Evolutionary conservation across 306 rosid genomes (phyloP), one percentile per base, ranked within the genome.

Genomic region (Dalbergia cochinchinensis): DNA sequence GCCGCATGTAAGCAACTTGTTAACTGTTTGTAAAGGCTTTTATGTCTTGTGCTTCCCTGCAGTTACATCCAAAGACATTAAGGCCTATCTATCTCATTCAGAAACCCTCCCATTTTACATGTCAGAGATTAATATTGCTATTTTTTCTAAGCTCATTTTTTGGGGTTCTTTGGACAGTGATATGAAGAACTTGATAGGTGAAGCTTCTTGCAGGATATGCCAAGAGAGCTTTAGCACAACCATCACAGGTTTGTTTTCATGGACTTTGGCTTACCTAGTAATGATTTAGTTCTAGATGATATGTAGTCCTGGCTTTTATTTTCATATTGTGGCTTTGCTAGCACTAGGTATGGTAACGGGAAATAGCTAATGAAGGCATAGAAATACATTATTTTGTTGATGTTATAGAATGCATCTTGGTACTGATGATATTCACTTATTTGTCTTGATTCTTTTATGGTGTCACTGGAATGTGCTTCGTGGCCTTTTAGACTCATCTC

Each of bases 111-210:
- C 34, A 75, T 65, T 12, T 41, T 8, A 41, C 15, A 13, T 64
- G 42, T 50, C 77, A 45, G 64, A 65, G 64, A 44, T 71, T 31
- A 26, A 67, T 73, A 68, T 6, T 70, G 1, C 33, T 31, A 1
- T 0, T 34, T 64, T 51, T 69, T n/a, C n/a, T 53, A 18, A 60
- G 47, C 68, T 78, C 26, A 70, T 64, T 42, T 64, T 26, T n/a
- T 55, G 67, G 51, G 57, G 42, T 41, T 82, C 58, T 83, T 72
- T 81, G 85, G 78, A 55, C 90, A 94, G 95, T 79, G 99, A 94
- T 85, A 90, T 94, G 97, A 94, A 94, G 90, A 94, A 91, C 87
- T 69, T 88, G 88, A 94, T 92, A 57, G 98, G 98, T 64, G 98
- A 92, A 85, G 98, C 97, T 73, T 83, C 87, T 42, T 94, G 99